A percentile compares a stretch with the other conserved stretches of the same genome.
Conservation (phyloP, 1,139 yeast genomes). For the Blastobotrys indianensis region DNA sequence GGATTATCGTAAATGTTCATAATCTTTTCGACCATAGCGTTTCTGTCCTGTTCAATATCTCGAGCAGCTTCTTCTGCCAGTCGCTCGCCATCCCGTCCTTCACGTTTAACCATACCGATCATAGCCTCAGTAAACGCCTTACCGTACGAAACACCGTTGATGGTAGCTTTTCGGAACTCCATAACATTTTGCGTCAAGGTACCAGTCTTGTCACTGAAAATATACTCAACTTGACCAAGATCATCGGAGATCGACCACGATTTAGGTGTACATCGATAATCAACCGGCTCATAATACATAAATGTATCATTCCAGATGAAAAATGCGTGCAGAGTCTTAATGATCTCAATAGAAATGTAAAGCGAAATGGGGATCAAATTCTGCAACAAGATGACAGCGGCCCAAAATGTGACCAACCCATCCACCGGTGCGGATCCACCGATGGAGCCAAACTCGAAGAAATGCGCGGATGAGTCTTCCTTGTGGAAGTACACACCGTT, state of each 20-base stretch:
- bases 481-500: conserved; percentile 70
- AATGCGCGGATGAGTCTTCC: conserved; percentile 50
- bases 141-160: conserved; percentile 82
- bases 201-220: conserved; percentile 95
- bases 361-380: conserved; percentile 88
- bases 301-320: conserved; percentile 81
- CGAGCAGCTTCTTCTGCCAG: conserved; percentile 41
- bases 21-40: conserved; percentile 56
- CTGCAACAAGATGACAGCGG: conserved; percentile 79
- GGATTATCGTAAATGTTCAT: conserved; percentile 45
- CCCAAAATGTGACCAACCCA: conserved; percentile 83
- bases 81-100: conserved; percentile 67
- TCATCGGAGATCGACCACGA: conserved; percentile 99
- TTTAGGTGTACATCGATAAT: conserved; percentile 93
- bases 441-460: conserved; percentile 63
- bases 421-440: conserved; percentile 65
- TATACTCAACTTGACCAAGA: conserved; percentile 91
- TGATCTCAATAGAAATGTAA: conserved; percentile 86
- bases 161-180: conserved; percentile 92
- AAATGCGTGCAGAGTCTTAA: conserved; percentile 85
- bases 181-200: conserved; percentile 93
- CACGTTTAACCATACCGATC: conserved; percentile 83
- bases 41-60: conserved; percentile 53
- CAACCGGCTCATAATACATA: conserved; percentile 78
- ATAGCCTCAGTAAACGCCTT: conserved; percentile 93